Evolutionary conservation across 139 green algal species (phyloP).

Genomic region (Micractinium conductrix): DNA sequence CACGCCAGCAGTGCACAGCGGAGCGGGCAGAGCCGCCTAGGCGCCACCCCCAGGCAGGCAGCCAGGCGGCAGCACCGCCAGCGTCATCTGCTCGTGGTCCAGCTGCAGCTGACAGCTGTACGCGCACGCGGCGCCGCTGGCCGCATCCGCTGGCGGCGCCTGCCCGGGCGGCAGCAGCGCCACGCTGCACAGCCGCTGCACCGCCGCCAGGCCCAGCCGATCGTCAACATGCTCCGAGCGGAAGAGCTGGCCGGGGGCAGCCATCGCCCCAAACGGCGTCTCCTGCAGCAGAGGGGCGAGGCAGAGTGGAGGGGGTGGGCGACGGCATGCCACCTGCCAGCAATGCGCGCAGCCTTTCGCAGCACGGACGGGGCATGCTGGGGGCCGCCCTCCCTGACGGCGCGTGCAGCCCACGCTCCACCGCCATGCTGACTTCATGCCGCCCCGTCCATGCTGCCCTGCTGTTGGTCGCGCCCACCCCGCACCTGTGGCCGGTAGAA

Average conservation of each 20-base stretch:
- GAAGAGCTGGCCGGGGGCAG: constrained; percentile 8
- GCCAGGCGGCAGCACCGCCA: constrained; percentile 13
- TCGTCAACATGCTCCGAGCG: constrained; percentile 18
- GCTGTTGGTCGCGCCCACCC: neutral
- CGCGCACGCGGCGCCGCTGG: neutral
- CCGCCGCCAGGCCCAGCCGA: neutral
- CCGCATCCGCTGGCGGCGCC: too few relatives aligned
- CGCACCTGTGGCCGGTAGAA: constrained; percentile 21
- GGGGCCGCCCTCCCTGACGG: too few relatives aligned
- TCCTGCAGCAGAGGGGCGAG: neutral
- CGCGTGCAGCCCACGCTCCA: too few relatives aligned
- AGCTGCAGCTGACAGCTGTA: constrained; percentile 8
- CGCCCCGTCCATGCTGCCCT: too few relatives aligned
- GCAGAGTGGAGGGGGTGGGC: neutral
- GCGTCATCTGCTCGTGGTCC: constrained; percentile 11
- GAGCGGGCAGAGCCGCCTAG: neutral
- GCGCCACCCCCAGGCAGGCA: neutral
- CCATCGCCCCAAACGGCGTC: neutral
- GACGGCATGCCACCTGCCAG: too few relatives aligned
- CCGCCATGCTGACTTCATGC: neutral
- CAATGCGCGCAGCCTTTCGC: too few relatives aligned
- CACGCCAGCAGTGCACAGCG: neutral
- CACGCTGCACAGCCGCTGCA: neutral
- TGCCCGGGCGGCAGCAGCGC: neutral
- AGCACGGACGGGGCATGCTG: too few relatives aligned